Conservation (phyloP, 768 basidiomycete species). For the Cystobasidium tubakii region DNA sequence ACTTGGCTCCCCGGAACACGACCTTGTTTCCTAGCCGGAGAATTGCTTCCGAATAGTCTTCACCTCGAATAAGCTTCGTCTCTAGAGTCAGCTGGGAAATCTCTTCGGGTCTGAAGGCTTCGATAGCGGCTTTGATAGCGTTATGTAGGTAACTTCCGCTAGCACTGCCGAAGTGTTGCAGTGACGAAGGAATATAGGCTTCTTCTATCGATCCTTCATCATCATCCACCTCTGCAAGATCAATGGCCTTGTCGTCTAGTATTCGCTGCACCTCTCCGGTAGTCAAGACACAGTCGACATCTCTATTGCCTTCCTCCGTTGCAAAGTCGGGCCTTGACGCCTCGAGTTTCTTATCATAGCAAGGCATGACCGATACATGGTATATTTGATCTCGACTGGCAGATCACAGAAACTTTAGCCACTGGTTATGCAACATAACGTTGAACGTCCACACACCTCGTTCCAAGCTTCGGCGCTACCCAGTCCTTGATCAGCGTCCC, state of each 20-base stretch:
- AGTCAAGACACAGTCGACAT: constrained; percentile 95
- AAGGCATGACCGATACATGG: constrained; percentile 97
- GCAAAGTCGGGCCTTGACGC: constrained; percentile 93
- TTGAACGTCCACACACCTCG: constrained; percentile 53
- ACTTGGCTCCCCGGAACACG: constrained; percentile 86
- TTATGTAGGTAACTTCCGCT: constrained; percentile 89
- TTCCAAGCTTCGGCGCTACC: constrained; percentile 64
- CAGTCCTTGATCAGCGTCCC: constrained; percentile 87
- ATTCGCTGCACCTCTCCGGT: constrained; percentile 87
- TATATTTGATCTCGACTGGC: constrained; percentile 78
- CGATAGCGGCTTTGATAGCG: constrained; percentile 59
- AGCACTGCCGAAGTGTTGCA: constrained; percentile 68
- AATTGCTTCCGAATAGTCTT: constrained; percentile 50
- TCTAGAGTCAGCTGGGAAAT: constrained; percentile 40
- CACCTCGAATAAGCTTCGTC: constrained; percentile 47
- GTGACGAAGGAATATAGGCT: constrained; percentile 32
- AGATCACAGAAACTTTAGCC: background rate
- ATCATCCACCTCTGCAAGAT: constrained; percentile 52
- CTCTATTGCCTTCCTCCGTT: constrained; percentile 70
- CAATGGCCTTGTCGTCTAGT: constrained; percentile 74
- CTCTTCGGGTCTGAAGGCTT: constrained; percentile 43
- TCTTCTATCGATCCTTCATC: background rate
- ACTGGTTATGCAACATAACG: background rate
- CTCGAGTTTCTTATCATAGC: constrained; percentile 99
- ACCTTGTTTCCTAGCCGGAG: constrained; percentile 55